These are phyloP conservation scores for Trichoderma polysporum DNA, from an alignment of 2,329 filamentous ascomycete genomes.

Conservation along the genomic window DNA sequence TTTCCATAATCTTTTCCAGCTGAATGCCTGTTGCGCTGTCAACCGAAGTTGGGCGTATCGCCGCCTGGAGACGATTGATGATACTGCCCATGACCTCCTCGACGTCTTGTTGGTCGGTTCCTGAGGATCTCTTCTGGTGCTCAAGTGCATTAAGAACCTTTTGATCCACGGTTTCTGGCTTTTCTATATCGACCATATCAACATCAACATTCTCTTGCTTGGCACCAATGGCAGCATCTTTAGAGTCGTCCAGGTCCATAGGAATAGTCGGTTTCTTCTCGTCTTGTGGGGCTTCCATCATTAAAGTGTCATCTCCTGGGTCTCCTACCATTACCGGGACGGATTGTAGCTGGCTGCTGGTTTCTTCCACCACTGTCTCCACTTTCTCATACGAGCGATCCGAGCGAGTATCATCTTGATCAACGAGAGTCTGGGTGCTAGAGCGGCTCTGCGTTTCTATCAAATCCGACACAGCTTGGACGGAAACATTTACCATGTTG, in stretches of 20 bases:
- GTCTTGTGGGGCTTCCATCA: constrained; percentile 21
- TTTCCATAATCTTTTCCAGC: constrained; percentile 73
- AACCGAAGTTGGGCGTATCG: constrained; percentile 71
- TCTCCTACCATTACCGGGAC: neutral
- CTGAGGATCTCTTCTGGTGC: constrained; percentile 47
- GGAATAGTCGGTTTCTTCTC: neutral
- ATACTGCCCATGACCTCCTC: constrained; percentile 94
- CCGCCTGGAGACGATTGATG: constrained; percentile 84
- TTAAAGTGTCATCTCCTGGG: constrained; percentile 25
- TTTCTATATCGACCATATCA: constrained; percentile 34
- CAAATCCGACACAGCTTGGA: constrained; percentile 32
- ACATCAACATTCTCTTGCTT: constrained; percentile 26
- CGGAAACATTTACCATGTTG: constrained; percentile 36
- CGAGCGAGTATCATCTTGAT: constrained; percentile 40
- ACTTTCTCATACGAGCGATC: constrained; percentile 39
- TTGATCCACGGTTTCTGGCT: constrained; percentile 43
- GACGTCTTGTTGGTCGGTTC: constrained; percentile 83
- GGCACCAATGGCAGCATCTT: neutral
- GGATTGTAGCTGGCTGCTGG: constrained; percentile 26
- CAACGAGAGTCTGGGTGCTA: constrained; percentile 55
- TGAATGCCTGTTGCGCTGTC: constrained; percentile 67
- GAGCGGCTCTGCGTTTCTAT: constrained; percentile 45
- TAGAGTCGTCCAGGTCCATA: neutral
- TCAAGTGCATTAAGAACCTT: constrained; percentile 47
- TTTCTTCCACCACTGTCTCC: constrained; percentile 24